A percentile compares a stretch with the other conserved stretches of the same genome.
Evolutionary conservation across 805 yeast species (phyloP).

Genomic region (Yarrowia sp.): DNA sequence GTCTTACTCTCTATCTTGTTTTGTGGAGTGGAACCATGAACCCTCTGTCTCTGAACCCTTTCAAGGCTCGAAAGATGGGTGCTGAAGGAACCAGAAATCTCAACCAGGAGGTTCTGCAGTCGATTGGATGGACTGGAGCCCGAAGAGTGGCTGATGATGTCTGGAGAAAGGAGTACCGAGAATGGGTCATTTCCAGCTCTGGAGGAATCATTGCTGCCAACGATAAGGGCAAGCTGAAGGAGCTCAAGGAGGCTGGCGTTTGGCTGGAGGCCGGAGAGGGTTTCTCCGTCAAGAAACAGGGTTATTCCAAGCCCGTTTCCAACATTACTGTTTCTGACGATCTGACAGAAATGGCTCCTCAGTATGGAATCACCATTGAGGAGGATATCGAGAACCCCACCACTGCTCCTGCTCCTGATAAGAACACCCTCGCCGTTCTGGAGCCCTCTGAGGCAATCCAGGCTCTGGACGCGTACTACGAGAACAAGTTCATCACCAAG

Average conservation of each 20-base stretch:
- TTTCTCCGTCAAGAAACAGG: neutral
- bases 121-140: conserved; percentile 94
- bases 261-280: conserved; percentile 16
- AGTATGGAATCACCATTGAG: conserved; percentile 3
- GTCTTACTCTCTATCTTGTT: conserved; percentile 51
- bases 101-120: conserved; percentile 44
- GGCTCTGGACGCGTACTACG: conserved; percentile 9
- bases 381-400: neutral
- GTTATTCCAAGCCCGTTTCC: neutral
- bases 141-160: conserved; percentile 66
- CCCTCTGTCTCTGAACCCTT: conserved; percentile 57
- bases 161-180: conserved; percentile 67
- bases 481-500: conserved; percentile 7
- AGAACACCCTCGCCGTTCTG: neutral
- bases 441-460: conserved; percentile 2
- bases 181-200: conserved; percentile 55
- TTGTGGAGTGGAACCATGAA: conserved; percentile 72
- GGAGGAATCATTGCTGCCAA: conserved; percentile 74
- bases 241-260: conserved; percentile 26
- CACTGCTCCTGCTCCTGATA: neutral
- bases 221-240: conserved; percentile 63
- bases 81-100: conserved; percentile 40
- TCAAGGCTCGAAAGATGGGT: conserved; percentile 29
- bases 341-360: conserved; percentile 23
- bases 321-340: conserved; percentile 11